phyloP scores from a whole-genome alignment of 306 rosid genomes.

The Cucumis melo region DNA sequence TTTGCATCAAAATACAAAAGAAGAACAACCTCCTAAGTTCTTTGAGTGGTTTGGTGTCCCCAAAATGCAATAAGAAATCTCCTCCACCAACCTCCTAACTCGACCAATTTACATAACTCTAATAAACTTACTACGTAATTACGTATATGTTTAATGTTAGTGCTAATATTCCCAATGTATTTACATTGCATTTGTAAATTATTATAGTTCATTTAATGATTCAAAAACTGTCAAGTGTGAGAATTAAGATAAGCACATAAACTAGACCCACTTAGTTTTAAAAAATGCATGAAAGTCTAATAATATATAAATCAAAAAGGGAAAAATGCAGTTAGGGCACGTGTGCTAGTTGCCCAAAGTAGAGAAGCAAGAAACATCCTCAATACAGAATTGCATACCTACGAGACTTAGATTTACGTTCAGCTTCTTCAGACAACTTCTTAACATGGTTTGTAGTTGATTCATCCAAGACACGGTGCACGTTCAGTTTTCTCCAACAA shows the following conservation, averaged over 20 bases:
- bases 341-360: neutral
- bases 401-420: constrained; percentile 62
- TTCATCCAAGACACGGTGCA: constrained; percentile 84
- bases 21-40: neutral
- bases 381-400: constrained; percentile 34
- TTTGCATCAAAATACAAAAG: neutral
- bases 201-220: neutral
- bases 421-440: constrained; percentile 81
- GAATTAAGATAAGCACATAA: neutral
- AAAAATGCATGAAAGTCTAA: neutral
- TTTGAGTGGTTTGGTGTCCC: neutral
- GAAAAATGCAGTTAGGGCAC: neutral
- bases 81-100: neutral
- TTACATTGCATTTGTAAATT: neutral
- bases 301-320: neutral
- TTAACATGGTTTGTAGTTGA: constrained; percentile 65
- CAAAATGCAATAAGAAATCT: neutral
- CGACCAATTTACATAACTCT: neutral
- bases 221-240: neutral
- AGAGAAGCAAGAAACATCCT: neutral
- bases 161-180: neutral
- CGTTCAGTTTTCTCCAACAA: constrained; percentile 93
- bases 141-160: neutral
- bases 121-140: neutral
- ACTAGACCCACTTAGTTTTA: neutral